Conservation (phyloP, 2,329 filamentous ascomycete genomes). For the Colletotrichum sp. region DNA sequence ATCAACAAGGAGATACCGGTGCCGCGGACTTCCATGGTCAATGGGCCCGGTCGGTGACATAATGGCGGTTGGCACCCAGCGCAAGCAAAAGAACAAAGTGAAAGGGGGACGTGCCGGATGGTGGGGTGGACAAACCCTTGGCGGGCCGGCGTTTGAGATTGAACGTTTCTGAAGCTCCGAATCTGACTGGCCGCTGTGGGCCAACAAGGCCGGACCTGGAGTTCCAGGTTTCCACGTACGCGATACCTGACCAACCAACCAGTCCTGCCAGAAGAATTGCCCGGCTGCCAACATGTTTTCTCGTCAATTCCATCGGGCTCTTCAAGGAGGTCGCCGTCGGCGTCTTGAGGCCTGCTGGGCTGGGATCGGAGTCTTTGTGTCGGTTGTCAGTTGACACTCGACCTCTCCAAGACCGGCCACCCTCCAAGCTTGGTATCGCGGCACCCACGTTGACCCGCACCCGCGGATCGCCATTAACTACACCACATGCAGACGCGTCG, state of each 20-base stretch:
- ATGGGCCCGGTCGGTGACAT: neutral
- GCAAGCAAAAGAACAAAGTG: neutral
- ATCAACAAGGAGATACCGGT: neutral
- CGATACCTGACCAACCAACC: neutral
- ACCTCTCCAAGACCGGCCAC: neutral
- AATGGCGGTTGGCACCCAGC: neutral
- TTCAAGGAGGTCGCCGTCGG: neutral
- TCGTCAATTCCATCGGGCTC: neutral
- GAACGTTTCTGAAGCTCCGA: slow-evolving; percentile 20
- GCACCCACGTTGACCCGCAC: slow-evolving; percentile 11
- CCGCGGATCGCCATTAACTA: slow-evolving; percentile 10
- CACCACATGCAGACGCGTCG: slow-evolving; percentile 4
- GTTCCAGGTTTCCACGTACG: neutral
- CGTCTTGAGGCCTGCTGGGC: neutral
- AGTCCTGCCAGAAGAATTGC: neutral
- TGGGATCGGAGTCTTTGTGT: neutral
- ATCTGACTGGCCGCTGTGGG: slow-evolving; percentile 8
- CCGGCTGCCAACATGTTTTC: neutral
- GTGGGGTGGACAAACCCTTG: slow-evolving; percentile 1
- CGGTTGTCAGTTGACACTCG: neutral
- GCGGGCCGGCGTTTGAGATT: slow-evolving; percentile 19
- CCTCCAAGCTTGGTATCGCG: neutral
- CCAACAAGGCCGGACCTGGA: neutral
- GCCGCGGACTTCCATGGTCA: neutral
- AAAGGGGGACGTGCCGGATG: neutral